phyloP scores from a whole-genome alignment of 163 green algal genomes.

The Volvox carteri region DNA sequence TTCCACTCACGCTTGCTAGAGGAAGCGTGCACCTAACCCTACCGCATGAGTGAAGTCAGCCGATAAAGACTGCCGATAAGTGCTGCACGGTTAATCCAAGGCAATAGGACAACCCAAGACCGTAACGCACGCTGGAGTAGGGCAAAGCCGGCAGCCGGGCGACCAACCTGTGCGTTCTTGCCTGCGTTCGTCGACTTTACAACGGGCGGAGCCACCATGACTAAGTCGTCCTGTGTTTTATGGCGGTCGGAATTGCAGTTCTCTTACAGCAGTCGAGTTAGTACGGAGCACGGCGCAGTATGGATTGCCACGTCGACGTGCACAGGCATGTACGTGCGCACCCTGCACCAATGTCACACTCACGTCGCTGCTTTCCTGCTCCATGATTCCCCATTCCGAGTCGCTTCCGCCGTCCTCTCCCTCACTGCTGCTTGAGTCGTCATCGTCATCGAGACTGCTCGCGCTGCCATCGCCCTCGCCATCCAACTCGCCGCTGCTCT shows the following conservation, averaged over 20 bases:
- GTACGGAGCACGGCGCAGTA: neutral
- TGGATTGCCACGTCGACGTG: neutral
- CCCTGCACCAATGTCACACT: neutral
- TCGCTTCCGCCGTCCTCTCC: neutral
- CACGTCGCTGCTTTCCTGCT: conserved; percentile 12
- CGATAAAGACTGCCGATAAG: neutral
- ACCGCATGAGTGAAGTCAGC: neutral
- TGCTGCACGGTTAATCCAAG: neutral
- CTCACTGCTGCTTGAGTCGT: neutral
- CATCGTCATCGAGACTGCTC: conserved; percentile 2
- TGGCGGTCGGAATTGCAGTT: neutral
- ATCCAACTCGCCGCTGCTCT: neutral
- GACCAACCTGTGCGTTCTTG: neutral
- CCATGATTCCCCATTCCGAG: neutral
- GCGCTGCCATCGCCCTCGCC: neutral
- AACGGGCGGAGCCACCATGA: neutral
- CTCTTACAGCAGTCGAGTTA: too few relatives aligned
- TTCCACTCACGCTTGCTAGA: neutral
- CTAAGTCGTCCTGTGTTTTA: neutral
- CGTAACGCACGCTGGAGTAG: neutral
- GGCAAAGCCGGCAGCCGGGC: too few relatives aligned
- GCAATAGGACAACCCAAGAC: neutral
- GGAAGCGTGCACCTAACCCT: neutral
- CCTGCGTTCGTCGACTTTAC: neutral
- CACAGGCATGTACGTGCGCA: neutral